Evolutionary conservation across 768 basidiomycete genomes (phyloP).

Genomic region (Tylopilus intermedius): DNA sequence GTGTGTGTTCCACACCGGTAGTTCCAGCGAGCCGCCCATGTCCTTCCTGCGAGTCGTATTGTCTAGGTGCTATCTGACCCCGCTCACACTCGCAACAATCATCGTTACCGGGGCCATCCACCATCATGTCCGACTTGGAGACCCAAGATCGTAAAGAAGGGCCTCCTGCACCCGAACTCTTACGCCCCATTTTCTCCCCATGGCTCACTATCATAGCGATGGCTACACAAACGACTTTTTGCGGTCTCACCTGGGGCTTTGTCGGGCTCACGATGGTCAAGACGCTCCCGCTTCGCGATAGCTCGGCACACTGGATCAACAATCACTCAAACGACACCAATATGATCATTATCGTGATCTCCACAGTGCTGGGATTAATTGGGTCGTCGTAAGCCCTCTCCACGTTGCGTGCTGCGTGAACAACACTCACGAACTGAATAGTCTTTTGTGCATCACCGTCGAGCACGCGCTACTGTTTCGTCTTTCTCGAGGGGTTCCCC

Average conservation of each 20-base stretch:
- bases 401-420: background rate
- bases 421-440: background rate
- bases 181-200: background rate
- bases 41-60: no score
- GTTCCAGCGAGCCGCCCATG: no score
- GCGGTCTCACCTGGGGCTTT: background rate
- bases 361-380: background rate
- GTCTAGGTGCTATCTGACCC: no score
- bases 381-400: background rate
- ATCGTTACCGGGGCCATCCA: no score
- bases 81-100: no score
- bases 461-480: background rate
- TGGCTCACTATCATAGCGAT: background rate
- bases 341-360: background rate
- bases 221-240: background rate
- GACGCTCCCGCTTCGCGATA: background rate
- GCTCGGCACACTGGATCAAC: background rate
- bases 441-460: background rate
- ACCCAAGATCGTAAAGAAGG: no score
- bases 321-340: background rate
- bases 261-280: background rate
- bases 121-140: no score
- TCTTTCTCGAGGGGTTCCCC: background rate
- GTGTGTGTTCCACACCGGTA: no score
- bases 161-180: no score